phyloP scores from a whole-genome alignment of 768 basidiomycete species.

The Tylopilus balloui region DNA sequence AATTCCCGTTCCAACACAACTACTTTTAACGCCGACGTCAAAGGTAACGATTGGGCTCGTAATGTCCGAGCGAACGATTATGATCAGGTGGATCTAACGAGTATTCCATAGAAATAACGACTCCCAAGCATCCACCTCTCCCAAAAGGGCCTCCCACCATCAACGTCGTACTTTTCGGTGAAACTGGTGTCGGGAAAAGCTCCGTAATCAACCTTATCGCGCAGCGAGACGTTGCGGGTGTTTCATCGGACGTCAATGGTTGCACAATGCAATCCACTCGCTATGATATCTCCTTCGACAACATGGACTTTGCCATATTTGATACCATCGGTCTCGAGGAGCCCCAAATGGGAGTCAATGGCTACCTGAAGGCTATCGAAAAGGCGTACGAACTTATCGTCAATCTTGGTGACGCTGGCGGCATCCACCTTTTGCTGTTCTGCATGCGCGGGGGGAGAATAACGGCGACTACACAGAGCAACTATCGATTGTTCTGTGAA shows the following conservation, averaged over 20 bases:
- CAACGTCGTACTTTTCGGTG: constrained; percentile 42
- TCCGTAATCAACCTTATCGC: constrained; percentile 32
- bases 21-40: not conserved
- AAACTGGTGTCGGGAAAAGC: constrained; percentile 35
- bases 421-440: constrained; percentile 41
- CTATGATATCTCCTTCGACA: constrained; percentile 25
- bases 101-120: not conserved
- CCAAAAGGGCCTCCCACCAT: not conserved
- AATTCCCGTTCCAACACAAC: not conserved
- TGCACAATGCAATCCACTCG: constrained; percentile 33
- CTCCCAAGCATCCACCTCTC: not conserved
- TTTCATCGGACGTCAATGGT: constrained; percentile 27
- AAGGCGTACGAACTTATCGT: constrained; percentile 32
- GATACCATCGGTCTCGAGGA: constrained; percentile 36
- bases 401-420: constrained; percentile 26
- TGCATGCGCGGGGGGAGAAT: constrained; percentile 39
- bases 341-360: constrained; percentile 25
- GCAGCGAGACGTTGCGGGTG: constrained; percentile 16
- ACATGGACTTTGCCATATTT: constrained; percentile 22
- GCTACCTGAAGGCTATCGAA: constrained; percentile 26
- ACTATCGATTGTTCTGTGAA: constrained; percentile 38
- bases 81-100: constrained; percentile 8
- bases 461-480: constrained; percentile 34
- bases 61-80: constrained; percentile 1
- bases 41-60: not conserved